Base-by-base conservation (phyloP, 495 filamentous ascomycete species). In the Parathielavia hyrcaniae region DNA sequence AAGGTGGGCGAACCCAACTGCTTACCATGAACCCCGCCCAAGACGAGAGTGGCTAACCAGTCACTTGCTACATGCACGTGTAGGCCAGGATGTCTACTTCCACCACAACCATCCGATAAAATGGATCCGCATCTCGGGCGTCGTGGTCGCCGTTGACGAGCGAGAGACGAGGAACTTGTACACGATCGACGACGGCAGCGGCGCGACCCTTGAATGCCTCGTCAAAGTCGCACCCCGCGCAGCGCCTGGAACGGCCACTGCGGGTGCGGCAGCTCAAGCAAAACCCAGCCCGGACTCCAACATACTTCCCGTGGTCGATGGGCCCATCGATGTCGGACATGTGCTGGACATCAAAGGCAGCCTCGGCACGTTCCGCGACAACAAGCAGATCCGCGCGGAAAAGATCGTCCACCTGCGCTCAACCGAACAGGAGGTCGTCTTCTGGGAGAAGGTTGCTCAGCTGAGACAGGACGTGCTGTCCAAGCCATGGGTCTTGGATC, bases 101-200 rank as follows among this genome's bases (percentile, higher is more conserved):
- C 77, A 86, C 74, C 66, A 79, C 36, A 97, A 97, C 75, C 90
- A 97, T 70, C 93, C 95, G 0, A 86, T 97, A 58, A 85, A 84
- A 77, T 96, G 84, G 81, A 82, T 93, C 41, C 82, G 85, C 60
- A 63, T 97, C 17, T 79, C 86, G 22, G 93, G 92, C 13, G 69
- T 86, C 16, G 79, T 98, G 19, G 86, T 95, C 48, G 86, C 88
- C 13, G 76, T 90, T 53, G 85, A 89, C 57, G 82, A 89, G 19
- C 79, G 76, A 54, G 67, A 76, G 12, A 76, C 72, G 6, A 81
- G 79, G 57, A 82, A 78, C 19, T 71, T 88, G 55, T 80, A 90
- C 44, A 88, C 81, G 0, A 64, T 97, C 26, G 93, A 97, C 61
- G 93, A 98, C 71, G 86, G 88, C 69, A 92, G 86, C 65, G 95